Conservation (phyloP, 805 yeast genomes). For the Danielia oregonensis region DNA sequence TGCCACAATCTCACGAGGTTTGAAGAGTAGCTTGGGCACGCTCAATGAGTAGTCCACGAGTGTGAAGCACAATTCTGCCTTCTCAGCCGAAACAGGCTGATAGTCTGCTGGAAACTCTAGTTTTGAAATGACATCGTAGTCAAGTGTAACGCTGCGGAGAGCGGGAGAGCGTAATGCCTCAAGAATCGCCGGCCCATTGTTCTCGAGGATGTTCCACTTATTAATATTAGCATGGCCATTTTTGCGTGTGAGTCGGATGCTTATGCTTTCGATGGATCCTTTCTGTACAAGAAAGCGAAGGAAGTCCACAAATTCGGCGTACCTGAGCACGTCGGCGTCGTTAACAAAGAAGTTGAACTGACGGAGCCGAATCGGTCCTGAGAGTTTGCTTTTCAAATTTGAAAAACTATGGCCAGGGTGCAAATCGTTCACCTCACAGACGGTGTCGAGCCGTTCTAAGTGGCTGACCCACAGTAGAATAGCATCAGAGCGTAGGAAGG, state of each 20-base stretch:
- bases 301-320: constrained; percentile 8
- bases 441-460: constrained; percentile 17
- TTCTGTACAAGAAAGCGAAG: constrained; percentile 2
- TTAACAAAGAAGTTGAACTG: constrained; percentile 16
- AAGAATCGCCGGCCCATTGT: constrained; percentile 3
- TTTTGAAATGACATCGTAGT: constrained; percentile 6
- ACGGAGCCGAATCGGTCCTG: background rate
- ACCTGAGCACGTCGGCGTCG: constrained; percentile 11
- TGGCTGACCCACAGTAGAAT: constrained; percentile 2
- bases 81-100: background rate
- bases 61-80: constrained; percentile 12
- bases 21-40: constrained; percentile 9
- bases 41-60: constrained; percentile 22
- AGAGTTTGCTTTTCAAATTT: constrained; percentile 3
- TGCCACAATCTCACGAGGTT: constrained; percentile 10
- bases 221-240: background rate
- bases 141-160: constrained; percentile 13
- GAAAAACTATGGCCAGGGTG: constrained; percentile 5
- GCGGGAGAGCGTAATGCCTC: constrained; percentile 3
- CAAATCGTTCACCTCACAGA: constrained; percentile 18
- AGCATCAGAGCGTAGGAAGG: constrained; percentile 10
- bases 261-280: background rate
- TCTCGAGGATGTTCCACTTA: background rate
- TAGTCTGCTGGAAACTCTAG: constrained; percentile 1
- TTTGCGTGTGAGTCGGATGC: constrained; percentile 7